Base-by-base conservation (phyloP, 2,329 filamentous ascomycete species). In the Fusarium musae region DNA sequence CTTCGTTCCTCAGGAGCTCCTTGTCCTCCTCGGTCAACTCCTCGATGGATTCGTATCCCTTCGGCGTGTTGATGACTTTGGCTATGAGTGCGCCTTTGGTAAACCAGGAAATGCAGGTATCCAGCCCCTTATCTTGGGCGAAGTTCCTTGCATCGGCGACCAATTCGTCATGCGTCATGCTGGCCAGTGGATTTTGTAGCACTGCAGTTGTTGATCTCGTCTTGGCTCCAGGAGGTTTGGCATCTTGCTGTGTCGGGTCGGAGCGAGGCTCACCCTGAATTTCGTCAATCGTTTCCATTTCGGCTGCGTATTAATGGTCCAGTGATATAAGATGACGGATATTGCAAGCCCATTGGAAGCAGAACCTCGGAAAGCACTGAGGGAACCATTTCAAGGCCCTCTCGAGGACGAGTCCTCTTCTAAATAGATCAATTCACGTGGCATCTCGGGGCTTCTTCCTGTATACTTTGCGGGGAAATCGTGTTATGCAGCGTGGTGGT, bases 91-190 rank as follows among this genome's bases (percentile, higher is more conserved):
- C 81, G 19, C 79, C 82, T 44, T 82, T 81, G 53, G 76, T 78
- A 60, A 83, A 82, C 40, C 78, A 57, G 83, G 80, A 82, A 2
- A 84, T 76, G 62, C 87, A 81, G 30, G 87, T 40, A 15, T 28
- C 15, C 23, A 54, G 21, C 5, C 36, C 36, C 26, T 54, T 54
- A 30, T 42, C 50, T 84, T 2, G 53, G n/a, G 65, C 66, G 28
- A 78, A 73, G 2, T 23, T 50, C n/a, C 73, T 66, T 12, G 59
- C 72, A 58, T 78, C 74, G 15, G 53, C 58, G 17, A 76, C 46
- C 21, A 77, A 63, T 12, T 76, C 63, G 8, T 72, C 72, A 4
- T 75, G 62, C 7, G 61, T 49, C 56, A 76, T 59, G 50, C 72
- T 54, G 16, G 66, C 59, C 19, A 77, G 65, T n/a, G 75, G 75